Evolutionary conservation across 2,329 filamentous ascomycete species (phyloP), one percentile per base, ranked within the genome.

Genomic region (Polytolypa hystricis): DNA sequence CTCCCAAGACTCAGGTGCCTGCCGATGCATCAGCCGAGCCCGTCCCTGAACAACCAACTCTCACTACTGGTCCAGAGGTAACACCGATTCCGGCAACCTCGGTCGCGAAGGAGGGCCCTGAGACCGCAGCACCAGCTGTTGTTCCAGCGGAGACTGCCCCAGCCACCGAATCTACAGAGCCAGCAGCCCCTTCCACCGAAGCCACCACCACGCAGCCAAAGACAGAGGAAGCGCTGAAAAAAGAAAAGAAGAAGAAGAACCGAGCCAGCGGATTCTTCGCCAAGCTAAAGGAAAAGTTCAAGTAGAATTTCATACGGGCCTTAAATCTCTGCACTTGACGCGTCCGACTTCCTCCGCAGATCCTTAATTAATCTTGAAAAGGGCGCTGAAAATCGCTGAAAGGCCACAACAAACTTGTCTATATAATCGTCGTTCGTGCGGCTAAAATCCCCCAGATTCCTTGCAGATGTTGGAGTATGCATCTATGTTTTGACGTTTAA

Each of bases 221-320:
- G 39, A 42, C 57, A 10, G 43, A 56, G 7, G 37, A 42, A 19
- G 39, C 41, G 33, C 47, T 46, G 10, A 58, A 61, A 37, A 60
- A 64, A 11, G 68, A 74, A 35, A 76, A 74, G 63, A 81, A 80
- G 67, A 79, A 78, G 68, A 78, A 77, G 66, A 67, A 73, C 57
- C 69, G 77, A 37, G 49, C 79, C 41, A 81, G 77, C 58, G 61
- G 69, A 36, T 71, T 81, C 49, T 73, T 82, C 53, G 56, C 57
- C 20, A 66, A 62, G 50, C 45, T 74, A 38, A 73, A 72, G 61
- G 69, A 69, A 45, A 73, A 71, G 56, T 57, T 73, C 39, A 62
- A 62, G 49, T 64, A 50, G n/a, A n/a, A n/a, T n/a, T n/a, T n/a
- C n/a, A n/a, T n/a, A n/a, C n/a, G n/a, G n/a, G n/a, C n/a, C n/a